Evolutionary conservation across 495 filamentous ascomycete species (phyloP), one percentile per base, ranked within the genome.

Genomic region (Aspergillus taichungensis): DNA sequence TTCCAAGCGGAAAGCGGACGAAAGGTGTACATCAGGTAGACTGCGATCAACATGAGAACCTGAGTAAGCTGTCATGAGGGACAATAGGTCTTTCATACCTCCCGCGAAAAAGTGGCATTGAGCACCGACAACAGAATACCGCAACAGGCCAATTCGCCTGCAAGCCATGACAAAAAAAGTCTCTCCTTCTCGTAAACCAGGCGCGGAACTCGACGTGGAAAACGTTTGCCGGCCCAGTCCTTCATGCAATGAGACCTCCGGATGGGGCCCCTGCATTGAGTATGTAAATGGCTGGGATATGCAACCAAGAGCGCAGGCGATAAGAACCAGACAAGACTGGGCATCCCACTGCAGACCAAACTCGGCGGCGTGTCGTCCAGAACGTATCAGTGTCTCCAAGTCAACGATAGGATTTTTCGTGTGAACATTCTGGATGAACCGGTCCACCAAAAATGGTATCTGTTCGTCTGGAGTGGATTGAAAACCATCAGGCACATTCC

Each of bases 391-490:
- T 5, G 45, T 37, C 11, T 39, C 50, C 10, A 53, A 44, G 30
- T 64, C 55, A 6, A 64, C 18, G n/a, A 64, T 59, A 6, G 61
- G 61, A 29, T 64, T 64, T 39, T 64, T 64, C 13, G 55, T 61
- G 32, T 64, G 61, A 12, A 64, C 57, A 39, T 61, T 58, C 13
- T 51, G 37, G 18, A 64, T 51, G 29, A 64, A 64, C 6, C 52
- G 44, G 27, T 63, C 54, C 11, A 63, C 36, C 13, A 40, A 9
- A 6, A 30, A 9, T 24, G 47, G 47, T 6, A 50, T 45, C 14
- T 35, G 46, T 34, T 48, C 46, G 6, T 48, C 46, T 13, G 13
- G 13, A 7, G 35, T 37, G 3, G 10, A 37, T 12, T 38, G 43
- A 30, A 46, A 30, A 0, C 43, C 43, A 37, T 48, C 46, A 6